Base-by-base conservation (phyloP, 2,329 filamentous ascomycete genomes). In the Aspergillus oerlinghausenensis region DNA sequence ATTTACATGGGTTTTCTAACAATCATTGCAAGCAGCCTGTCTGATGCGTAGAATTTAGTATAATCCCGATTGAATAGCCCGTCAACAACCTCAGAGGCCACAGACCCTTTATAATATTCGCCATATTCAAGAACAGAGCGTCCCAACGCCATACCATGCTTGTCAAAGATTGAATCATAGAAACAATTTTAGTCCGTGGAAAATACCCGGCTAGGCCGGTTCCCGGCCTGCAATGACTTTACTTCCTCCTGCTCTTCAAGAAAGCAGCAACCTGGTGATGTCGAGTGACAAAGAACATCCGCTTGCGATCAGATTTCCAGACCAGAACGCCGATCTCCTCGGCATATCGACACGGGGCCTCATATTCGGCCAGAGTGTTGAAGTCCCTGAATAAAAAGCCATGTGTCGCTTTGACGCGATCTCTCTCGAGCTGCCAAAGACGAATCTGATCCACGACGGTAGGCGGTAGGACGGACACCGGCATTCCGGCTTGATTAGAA, bases 401-500 rank as follows among this genome's bases (percentile, higher is more conserved):
- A 0, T 82, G 79, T 4, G 86, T 91, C 1, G 89, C 86, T 72
- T 89, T 89, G 84, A 99, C 95, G 51, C 94, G 84, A 77, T 99
- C 94, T 62, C 93, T 92, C 75, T 99, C 94, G 52, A 97, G 86
- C 78, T 99, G 93, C 94, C 94, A 99, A 21, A 99, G 84, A 2
- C 92, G 84, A 67, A 99, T 97, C 79, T 99, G 94, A 74, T 99
- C 94, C 61, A 97, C 90, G 17, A 99, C 94, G 0, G 95, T 97
- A 0, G 94, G 92, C 1, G 95, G 94, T 1, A 99, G 82, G 17
- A 96, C 84, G 1, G 92, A 89, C 0, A 75, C 68, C 1, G 75
- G 67, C 11, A 75, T 62, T 3, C 73, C 71, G 3, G 67, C 60
- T 21, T 67, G 65, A 25, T 71, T 82, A 67, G 50, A 80, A 63